Evolutionary conservation across 2,329 filamentous ascomycete species (phyloP).

Genomic region (Xylaria sp.): DNA sequence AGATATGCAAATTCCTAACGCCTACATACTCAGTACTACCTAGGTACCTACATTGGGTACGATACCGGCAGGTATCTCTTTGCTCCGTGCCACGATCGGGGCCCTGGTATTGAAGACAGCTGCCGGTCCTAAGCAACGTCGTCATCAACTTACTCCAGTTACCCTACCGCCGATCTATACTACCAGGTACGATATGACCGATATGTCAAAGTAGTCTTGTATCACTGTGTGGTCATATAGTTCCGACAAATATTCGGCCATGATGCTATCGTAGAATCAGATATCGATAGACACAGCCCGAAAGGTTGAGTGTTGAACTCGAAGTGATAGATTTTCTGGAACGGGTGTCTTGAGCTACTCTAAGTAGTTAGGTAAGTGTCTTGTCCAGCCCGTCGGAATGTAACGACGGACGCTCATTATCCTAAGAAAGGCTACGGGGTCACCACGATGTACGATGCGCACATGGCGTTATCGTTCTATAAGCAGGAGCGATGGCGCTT

Average conservation of each 20-base stretch:
- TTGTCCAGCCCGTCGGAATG: neutral
- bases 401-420: neutral
- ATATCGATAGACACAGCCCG: neutral
- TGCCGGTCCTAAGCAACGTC: neutral
- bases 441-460: neutral
- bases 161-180: no score
- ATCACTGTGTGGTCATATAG: no score
- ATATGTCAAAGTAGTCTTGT: no score
- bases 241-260: no score
- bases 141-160: neutral
- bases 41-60: no score
- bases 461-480: neutral
- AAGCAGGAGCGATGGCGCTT: constrained; percentile 2
- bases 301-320: neutral
- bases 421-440: neutral
- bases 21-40: no score
- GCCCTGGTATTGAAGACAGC: neutral
- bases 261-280: neutral
- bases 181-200: no score
- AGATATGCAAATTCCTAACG: neutral
- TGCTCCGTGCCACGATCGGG: neutral
- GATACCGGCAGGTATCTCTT: no score
- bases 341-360: neutral
- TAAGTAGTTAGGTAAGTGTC: neutral
- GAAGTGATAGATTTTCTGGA: neutral